Evolutionary conservation across 2,329 filamentous ascomycete species (phyloP).

Genomic region (Didymella arachidicola): DNA sequence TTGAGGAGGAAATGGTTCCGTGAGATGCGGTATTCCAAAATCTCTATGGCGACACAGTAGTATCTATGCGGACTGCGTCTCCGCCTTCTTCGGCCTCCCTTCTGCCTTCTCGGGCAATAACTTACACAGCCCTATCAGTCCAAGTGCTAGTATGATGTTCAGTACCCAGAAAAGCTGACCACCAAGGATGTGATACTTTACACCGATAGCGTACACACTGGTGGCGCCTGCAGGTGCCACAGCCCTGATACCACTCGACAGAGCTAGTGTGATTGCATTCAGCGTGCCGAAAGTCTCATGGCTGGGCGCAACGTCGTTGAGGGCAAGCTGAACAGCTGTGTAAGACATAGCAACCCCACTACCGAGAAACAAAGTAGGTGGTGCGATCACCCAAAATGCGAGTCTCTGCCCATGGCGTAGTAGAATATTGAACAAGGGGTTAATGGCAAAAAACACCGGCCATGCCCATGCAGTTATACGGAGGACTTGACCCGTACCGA

Average conservation of each 20-base stretch:
- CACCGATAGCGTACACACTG: constrained; percentile 72
- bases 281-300: constrained; percentile 71
- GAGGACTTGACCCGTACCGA: constrained; percentile 73
- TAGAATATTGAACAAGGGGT: constrained; percentile 65
- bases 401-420: constrained; percentile 56
- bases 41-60: neutral
- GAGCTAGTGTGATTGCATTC: constrained; percentile 72
- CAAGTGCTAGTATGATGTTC: constrained; percentile 50
- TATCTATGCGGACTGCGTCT: neutral
- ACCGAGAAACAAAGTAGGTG: constrained; percentile 61
- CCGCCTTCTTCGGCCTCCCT: constrained; percentile 17
- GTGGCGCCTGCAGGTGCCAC: constrained; percentile 72
- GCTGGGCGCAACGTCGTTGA: constrained; percentile 77
- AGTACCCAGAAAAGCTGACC: constrained; percentile 74
- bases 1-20: neutral
- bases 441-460: constrained; percentile 68
- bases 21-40: neutral
- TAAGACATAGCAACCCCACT: constrained; percentile 73
- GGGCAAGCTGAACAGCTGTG: constrained; percentile 73
- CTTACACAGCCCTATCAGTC: constrained; percentile 27
- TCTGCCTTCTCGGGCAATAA: constrained; percentile 38
- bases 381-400: constrained; percentile 66
- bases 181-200: constrained; percentile 65
- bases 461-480: constrained; percentile 65
- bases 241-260: constrained; percentile 68